Evolutionary conservation across 441 rosid species (phyloP), one percentile per base, ranked within the genome.

Genomic region (Croton setiger): DNA sequence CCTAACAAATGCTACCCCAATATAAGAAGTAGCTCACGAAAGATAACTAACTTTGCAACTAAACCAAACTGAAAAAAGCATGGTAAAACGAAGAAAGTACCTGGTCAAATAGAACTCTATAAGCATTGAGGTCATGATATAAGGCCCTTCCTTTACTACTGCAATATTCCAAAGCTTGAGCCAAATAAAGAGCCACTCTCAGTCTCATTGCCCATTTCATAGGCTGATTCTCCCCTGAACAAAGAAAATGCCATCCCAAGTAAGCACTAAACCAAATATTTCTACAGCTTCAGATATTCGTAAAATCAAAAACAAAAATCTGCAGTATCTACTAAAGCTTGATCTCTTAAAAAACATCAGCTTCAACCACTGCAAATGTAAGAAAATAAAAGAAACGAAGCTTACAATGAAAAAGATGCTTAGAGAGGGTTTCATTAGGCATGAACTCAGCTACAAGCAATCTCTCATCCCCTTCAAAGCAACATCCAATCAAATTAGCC

Each of bases 151-250:
- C 98, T 84, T 81, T 94, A 71, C 82, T 74, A 70, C 96, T 90
- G 72, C 99, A 94, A 74, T 87, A 92, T 63, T 92, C 98, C 59
- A 94, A 83, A 17, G 99, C 97, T 81, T 94, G 96, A 23, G 97
- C 98, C 53, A 94, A 83, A 83, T 88, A 83, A 66, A 94, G 75
- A 67, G 99, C 98, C 75, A 94, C 98, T 81, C 98, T 87, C 76
- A 94, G 52, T 78, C 99, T 87, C 99, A 94, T 94, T 20, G 88
- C 81, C 98, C 99, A 94, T 78, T 87, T 92, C 99, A 94, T 94
- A 14, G 95, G 97, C 77, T 88, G 93, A 56, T 73, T 85, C 77
- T 94, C 99, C 99, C 99, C 99, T 94, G 78, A 56, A 82, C 37
- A 76, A 82, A 75, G 21, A 57, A 55, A 43, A 43, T 60, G 18